phyloP scores from a whole-genome alignment of 495 filamentous ascomycete genomes.

The Penicillium dipodomyicola region DNA sequence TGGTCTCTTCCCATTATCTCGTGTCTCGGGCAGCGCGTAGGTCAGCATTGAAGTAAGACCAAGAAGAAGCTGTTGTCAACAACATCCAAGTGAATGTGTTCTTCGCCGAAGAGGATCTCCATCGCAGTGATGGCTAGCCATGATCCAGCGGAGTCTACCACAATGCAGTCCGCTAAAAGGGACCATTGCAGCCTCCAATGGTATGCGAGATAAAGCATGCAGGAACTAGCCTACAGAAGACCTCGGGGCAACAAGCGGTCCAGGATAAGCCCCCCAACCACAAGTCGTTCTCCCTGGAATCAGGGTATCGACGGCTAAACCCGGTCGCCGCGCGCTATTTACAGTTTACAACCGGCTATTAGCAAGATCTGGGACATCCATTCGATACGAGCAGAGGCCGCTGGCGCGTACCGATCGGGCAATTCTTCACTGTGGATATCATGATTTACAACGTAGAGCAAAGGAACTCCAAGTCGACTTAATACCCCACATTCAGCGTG shows the following conservation, averaged over 20 bases:
- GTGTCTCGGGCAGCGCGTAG: not conserved
- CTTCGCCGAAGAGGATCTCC: not conserved
- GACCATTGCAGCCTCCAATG: not conserved
- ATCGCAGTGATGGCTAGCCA: not conserved
- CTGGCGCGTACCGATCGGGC: not conserved
- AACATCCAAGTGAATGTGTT: not conserved
- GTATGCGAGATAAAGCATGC: not conserved
- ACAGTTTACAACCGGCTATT: slow-evolving; percentile 11
- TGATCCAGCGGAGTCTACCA: not conserved
- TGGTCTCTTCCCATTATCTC: not conserved
- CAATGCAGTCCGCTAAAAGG: not conserved
- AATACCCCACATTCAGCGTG: not conserved
- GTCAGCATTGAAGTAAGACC: slow-evolving; percentile 1
- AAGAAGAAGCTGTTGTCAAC: not conserved
- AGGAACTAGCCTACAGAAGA: not conserved
- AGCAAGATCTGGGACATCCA: not conserved
- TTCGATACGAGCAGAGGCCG: not conserved
- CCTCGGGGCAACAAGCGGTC: not conserved
- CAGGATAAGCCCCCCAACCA: not conserved
- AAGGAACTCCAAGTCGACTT: not conserved
- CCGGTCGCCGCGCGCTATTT: slow-evolving; percentile 10
- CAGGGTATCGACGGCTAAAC: slow-evolving; percentile 16
- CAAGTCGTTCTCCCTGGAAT: not conserved
- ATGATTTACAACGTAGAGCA: not conserved
- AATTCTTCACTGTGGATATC: not conserved